Evolutionary conservation across 306 rosid species (phyloP), one percentile per base, ranked within the genome.

Genomic region (Medicago ruthenica): DNA sequence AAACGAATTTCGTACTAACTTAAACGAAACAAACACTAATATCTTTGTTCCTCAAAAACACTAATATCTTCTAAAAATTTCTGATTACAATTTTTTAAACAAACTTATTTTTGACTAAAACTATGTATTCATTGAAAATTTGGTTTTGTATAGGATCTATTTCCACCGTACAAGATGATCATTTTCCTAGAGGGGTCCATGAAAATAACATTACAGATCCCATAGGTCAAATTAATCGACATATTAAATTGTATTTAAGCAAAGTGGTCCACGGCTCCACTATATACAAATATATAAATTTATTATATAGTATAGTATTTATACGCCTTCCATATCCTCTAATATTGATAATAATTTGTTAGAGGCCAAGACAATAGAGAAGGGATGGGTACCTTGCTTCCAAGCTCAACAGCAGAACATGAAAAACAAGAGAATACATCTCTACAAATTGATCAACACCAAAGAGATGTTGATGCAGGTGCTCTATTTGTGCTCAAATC

Each of bases 401-500:
- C 86, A 50, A 78, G 48, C 74, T 63, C 85, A 40, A 31, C n/a
- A 18, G 36, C 8, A 39, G 62, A 15, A 3, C 44, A 79, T 36
- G 82, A 76, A 76, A 75, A 16, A 74, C 36, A 15, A 63, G 82
- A 84, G 39, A 79, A 44, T n/a, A n/a, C 63, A 67, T 70, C 47
- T 10, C 74, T 68, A 39, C 81, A 73, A 10, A 70, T 58, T 58
- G 36, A 58, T 11, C 47, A 58, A 15, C 54, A 22, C 24, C 63
- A 74, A 18, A 71, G 63, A 12, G 81, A 84, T 41, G 75, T 81
- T 9, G 97, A 92, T 72, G 97, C 96, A 2, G 97, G 96, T 16
- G 97, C 97, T 67, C 86, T 82, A 62, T 92, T 92, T 85, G 97
- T 92, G 65, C 97, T 92, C 62, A 90, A 92, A 83, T 90, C 97